phyloP scores from a whole-genome alignment of 306 rosid genomes.

The Sechiopsis laciniata region DNA sequence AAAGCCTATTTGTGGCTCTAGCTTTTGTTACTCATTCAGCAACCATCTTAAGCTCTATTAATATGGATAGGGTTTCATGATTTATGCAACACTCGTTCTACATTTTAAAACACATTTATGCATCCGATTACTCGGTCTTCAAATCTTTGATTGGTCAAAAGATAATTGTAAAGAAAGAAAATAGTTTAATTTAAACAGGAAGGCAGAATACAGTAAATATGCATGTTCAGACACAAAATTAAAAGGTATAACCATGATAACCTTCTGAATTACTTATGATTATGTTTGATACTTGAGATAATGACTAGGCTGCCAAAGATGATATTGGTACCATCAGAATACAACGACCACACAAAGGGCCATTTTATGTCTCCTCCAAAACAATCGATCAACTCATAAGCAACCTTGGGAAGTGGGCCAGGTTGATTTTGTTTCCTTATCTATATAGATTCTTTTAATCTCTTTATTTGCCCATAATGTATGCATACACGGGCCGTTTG shows the following conservation, averaged over 20 bases:
- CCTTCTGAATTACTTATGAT: neutral
- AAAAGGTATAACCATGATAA: neutral
- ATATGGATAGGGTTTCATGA: neutral
- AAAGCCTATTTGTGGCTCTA: too few species aligned
- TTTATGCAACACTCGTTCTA: neutral
- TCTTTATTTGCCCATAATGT: neutral
- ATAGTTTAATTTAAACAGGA: neutral
- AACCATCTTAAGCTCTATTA: neutral
- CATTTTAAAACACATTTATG: neutral
- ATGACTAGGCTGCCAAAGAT: conserved; percentile 79
- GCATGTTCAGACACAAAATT: neutral
- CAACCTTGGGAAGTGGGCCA: conserved; percentile 96
- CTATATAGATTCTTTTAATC: conserved; percentile 8
- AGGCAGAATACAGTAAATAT: too few species aligned
- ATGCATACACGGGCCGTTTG: neutral
- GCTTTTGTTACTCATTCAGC: neutral
- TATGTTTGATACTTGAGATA: conserved; percentile 24
- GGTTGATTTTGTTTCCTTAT: conserved; percentile 40
- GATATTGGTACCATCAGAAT: conserved; percentile 76
- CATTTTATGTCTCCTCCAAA: conserved; percentile 86
- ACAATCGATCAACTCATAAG: conserved; percentile 83
- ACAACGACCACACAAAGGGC: conserved; percentile 93
- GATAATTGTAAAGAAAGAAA: neutral
- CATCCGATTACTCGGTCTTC: neutral
- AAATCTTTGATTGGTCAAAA: neutral